Evolutionary conservation across 2,329 filamentous ascomycete genomes (phyloP).

Genomic region (Nannizziopsis arthrosporioides): DNA sequence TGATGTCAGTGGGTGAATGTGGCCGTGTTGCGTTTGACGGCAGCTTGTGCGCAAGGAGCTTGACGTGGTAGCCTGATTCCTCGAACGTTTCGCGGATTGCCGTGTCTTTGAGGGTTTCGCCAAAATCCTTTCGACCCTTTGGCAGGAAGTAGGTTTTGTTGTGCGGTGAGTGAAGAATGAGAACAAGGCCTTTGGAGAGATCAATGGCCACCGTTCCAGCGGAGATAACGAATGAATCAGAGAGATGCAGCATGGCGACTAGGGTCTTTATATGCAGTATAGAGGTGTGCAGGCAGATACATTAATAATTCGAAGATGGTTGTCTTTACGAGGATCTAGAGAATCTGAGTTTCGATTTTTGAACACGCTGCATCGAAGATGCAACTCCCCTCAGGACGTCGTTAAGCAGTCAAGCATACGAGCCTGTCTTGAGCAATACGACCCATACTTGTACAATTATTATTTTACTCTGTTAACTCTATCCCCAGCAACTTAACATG

Average conservation of each 20-base stretch:
- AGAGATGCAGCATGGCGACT: slow-evolving; percentile 8
- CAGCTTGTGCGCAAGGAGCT: background rate
- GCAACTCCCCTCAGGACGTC: no score
- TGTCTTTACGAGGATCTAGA: background rate
- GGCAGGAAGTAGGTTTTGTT: slow-evolving; percentile 16
- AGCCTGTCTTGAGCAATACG: no score
- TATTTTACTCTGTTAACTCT: no score
- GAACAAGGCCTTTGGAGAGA: slow-evolving; percentile 12
- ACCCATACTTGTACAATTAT: no score
- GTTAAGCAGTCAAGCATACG: no score
- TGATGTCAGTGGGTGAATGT: background rate
- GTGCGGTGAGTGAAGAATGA: background rate
- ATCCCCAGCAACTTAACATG: no score
- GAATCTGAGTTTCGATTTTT: background rate
- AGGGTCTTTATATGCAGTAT: background rate
- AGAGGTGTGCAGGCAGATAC: background rate
- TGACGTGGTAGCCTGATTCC: slow-evolving; percentile 15
- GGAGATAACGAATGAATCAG: slow-evolving; percentile 15
- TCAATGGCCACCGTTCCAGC: slow-evolving; percentile 17
- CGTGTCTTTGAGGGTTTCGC: slow-evolving; percentile 17
- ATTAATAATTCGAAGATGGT: background rate
- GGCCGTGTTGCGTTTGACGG: slow-evolving; percentile 3
- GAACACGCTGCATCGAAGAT: no score
- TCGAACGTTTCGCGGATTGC: slow-evolving; percentile 22
- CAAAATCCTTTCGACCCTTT: slow-evolving; percentile 21